Evolutionary conservation across 495 filamentous ascomycete species (phyloP), one percentile per base, ranked within the genome.

Genomic region (Baudoinia panamericana): DNA sequence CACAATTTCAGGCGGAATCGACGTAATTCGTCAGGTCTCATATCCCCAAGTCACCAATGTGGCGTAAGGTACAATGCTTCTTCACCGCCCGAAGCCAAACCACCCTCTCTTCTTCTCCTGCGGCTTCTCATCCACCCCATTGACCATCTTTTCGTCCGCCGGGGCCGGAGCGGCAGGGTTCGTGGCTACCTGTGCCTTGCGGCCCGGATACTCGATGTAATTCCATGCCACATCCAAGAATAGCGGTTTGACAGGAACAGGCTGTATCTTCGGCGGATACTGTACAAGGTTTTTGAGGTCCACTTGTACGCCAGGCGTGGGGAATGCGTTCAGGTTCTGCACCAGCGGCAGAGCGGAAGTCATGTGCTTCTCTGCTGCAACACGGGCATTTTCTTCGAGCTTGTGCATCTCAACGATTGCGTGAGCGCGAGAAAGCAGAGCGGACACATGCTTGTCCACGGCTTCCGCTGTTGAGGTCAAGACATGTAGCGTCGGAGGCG

Each of bases 221-320:
- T 96, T 99, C 81, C 84, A 96, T 12, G 90, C 90, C 10, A 93
- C 82, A 57, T 99, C 90, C 31, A 96, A 71, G 68, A 95, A 96
- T 12, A 99, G 59, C 12, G 90, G 92, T 61, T 99, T 99, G 12
- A 95, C 85, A 0, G 90, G 86, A 26, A 95, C 73, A 0, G 82
- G 72, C 41, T 82, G 73, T 39, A 94, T 63, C 48, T 73, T 73
- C 0, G 90, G 88, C 4, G 90, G 92, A 56, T 85, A 95, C 0
- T 72, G 70, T 13, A 94, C 90, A 22, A 99, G 68, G 42, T 90
- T 82, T 11, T 65, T 63, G 28, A 94, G 69, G 54, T 93, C 75
- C 1, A 83, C 65, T 15, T 42, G 48, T 7, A 64, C 58, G 17
- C 68, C 67, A 7, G 70, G 69, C 5, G 66, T 55, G 2, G 82